phyloP scores from a whole-genome alignment of 2,329 filamentous ascomycete genomes.

The Ascomycota sp. region DNA sequence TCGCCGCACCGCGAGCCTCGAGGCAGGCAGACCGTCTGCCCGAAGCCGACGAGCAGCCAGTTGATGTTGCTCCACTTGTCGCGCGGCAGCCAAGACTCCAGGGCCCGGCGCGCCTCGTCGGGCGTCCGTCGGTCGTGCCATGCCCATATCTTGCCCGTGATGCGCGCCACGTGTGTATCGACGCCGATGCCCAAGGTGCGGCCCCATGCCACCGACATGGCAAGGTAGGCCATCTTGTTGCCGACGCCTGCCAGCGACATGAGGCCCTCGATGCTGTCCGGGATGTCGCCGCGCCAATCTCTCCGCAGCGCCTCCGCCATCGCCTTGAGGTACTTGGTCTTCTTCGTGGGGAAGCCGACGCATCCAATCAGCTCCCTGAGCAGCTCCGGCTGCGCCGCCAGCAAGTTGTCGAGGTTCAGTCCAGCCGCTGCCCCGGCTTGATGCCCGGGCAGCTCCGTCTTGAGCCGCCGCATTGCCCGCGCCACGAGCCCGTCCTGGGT shows the following conservation, averaged over 20 bases:
- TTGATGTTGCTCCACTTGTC: constrained; percentile 90
- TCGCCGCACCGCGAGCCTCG: constrained; percentile 66
- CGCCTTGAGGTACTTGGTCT: constrained; percentile 59
- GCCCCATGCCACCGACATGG: constrained; percentile 51
- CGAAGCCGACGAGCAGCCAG: constrained; percentile 67
- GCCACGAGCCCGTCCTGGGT: constrained; percentile 87
- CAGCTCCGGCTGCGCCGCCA: constrained; percentile 44
- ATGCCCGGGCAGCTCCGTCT: constrained; percentile 46
- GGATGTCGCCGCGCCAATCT: constrained; percentile 55
- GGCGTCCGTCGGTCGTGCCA: constrained; percentile 70
- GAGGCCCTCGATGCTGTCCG: constrained; percentile 54
- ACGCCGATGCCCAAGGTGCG: constrained; percentile 64
- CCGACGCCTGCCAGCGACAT: constrained; percentile 69
- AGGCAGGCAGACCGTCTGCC: constrained; percentile 70
- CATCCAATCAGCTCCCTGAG: constrained; percentile 59
- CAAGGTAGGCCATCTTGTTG: constrained; percentile 87
- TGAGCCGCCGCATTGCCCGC: constrained; percentile 58
- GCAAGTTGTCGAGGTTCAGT: constrained; percentile 57
- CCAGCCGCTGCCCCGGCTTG: constrained; percentile 22
- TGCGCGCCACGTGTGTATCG: constrained; percentile 86
- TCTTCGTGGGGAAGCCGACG: constrained; percentile 90
- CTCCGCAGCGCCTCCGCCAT: constrained; percentile 55
- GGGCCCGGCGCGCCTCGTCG: constrained; percentile 56
- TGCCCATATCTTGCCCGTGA: constrained; percentile 85
- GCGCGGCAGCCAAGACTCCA: constrained; percentile 66